phyloP scores from a whole-genome alignment of 345 rosid species.

The Erysimum cheiranthoides region DNA sequence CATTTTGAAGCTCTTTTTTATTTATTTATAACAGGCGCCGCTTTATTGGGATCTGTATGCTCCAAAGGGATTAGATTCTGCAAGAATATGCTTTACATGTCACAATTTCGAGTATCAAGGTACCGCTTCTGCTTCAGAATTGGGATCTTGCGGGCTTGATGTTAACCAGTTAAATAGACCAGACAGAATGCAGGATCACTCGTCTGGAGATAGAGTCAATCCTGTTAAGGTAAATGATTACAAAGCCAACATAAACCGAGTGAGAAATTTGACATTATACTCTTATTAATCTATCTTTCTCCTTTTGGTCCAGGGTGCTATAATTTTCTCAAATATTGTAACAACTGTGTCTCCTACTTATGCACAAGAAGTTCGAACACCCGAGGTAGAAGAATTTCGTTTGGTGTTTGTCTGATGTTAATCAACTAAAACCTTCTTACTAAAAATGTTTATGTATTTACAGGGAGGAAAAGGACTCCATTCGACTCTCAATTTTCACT shows the following conservation, averaged over 20 bases:
- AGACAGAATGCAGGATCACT: conserved; percentile 96
- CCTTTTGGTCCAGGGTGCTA: conserved; percentile 72
- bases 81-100: conserved; percentile 96
- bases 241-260: conserved; percentile 6
- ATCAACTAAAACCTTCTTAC: background rate
- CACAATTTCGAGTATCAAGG: conserved; percentile 99
- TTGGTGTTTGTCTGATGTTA: background rate
- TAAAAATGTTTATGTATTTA: conserved; percentile 5
- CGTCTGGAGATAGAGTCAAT: conserved; percentile 76
- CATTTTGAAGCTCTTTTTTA: background rate
- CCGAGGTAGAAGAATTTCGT: conserved; percentile 62
- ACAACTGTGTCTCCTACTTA: conserved; percentile 98
- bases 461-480: conserved; percentile 97
- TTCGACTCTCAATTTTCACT: conserved; percentile 76
- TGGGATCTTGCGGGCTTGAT: conserved; percentile 94
- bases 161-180: conserved; percentile 85
- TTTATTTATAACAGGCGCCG: conserved; percentile 65
- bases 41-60: conserved; percentile 94
- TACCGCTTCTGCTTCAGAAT: conserved; percentile 77
- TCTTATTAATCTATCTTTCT: conserved; percentile 18
- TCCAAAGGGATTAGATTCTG: conserved; percentile 91
- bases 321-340: conserved; percentile 94
- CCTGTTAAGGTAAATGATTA: conserved; percentile 71
- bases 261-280: background rate
- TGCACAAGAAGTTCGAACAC: conserved; percentile 89